Conservation (phyloP, 345 rosid species). For the Salix caprea region DNA sequence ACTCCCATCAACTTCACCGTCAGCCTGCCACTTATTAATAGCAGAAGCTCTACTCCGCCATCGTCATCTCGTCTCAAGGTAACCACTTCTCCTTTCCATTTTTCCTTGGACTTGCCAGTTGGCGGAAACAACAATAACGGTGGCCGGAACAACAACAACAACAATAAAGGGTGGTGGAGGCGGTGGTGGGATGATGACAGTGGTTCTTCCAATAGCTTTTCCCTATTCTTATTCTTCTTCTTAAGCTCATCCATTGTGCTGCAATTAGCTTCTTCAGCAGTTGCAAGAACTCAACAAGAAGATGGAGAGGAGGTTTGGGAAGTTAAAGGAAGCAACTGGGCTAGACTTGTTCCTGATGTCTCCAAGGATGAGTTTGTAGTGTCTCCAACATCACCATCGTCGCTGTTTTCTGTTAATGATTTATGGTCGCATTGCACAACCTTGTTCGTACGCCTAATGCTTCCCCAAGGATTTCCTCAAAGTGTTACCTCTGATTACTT, state of each 20-base stretch:
- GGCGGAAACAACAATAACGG: constrained; percentile 21
- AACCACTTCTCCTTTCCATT: constrained; percentile 10
- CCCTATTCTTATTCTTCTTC: constrained; percentile 27
- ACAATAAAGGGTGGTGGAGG: constrained; percentile 23
- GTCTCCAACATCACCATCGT: constrained; percentile 12
- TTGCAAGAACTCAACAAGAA: constrained; percentile 35
- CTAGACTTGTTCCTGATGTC: constrained; percentile 48
- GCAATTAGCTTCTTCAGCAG: constrained; percentile 40
- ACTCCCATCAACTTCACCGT: background rate
- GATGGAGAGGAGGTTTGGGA: constrained; percentile 52
- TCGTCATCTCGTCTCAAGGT: background rate
- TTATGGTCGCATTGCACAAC: constrained; percentile 44
- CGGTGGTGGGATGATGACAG: constrained; percentile 31
- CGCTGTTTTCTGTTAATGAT: background rate
- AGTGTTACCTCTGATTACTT: constrained; percentile 87
- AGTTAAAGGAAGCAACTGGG: constrained; percentile 69
- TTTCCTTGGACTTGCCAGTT: constrained; percentile 5
- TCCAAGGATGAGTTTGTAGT: constrained; percentile 49
- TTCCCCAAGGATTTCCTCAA: constrained; percentile 83
- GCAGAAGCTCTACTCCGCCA: background rate
- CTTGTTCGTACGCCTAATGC: constrained; percentile 50
- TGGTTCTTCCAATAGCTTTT: constrained; percentile 9
- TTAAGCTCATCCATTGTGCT: constrained; percentile 37
- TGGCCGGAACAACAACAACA: constrained; percentile 7
- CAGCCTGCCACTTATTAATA: background rate